These are phyloP conservation scores for Boletus holoroseus DNA, from an alignment of 1,284 basidiomycete genomes.

Conservation along the genomic window DNA sequence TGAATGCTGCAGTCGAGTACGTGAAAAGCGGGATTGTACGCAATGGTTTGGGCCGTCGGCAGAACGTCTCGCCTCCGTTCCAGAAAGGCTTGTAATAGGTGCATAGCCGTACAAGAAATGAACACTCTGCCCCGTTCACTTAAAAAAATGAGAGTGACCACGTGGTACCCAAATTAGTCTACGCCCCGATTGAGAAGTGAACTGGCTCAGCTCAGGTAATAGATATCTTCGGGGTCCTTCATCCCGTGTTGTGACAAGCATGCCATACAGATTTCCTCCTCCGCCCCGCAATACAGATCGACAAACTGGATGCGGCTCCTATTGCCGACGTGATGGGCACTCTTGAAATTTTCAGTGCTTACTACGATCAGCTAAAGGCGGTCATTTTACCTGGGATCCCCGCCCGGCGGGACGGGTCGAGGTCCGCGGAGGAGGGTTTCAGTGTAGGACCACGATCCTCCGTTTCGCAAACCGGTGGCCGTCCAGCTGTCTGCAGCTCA, in stretches of 20 bases:
- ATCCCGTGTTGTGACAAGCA: not conserved
- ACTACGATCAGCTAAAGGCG: conserved; percentile 5
- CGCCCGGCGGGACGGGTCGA: not conserved
- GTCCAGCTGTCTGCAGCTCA: conserved; percentile 12
- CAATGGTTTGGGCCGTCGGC: conserved; percentile 23
- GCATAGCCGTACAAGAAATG: conserved; percentile 14
- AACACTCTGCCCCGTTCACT: not conserved
- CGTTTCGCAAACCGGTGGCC: conserved; percentile 12
- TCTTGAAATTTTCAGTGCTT: conserved; percentile 10
- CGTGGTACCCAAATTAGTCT: conserved; percentile 18
- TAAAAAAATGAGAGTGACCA: conserved; percentile 10
- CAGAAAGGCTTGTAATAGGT: conserved; percentile 9
- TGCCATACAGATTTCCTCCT: not conserved
- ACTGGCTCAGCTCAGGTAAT: conserved; percentile 20
- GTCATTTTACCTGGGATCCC: conserved; percentile 14
- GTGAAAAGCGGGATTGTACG: conserved; percentile 28
- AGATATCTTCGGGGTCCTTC: conserved; percentile 25
- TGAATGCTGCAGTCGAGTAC: conserved; percentile 24
- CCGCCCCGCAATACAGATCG: conserved; percentile 20
- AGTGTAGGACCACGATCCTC: conserved; percentile 1
- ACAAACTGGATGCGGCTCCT: conserved; percentile 10
- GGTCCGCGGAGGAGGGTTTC: conserved; percentile 23
- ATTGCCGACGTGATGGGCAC: conserved; percentile 23
- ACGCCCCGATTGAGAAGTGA: conserved; percentile 11
- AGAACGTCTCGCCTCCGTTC: conserved; percentile 24